Evolutionary conservation across 2,329 filamentous ascomycete species (phyloP), one percentile per base, ranked within the genome.

Genomic region (Pseudocercospora fuligena): DNA sequence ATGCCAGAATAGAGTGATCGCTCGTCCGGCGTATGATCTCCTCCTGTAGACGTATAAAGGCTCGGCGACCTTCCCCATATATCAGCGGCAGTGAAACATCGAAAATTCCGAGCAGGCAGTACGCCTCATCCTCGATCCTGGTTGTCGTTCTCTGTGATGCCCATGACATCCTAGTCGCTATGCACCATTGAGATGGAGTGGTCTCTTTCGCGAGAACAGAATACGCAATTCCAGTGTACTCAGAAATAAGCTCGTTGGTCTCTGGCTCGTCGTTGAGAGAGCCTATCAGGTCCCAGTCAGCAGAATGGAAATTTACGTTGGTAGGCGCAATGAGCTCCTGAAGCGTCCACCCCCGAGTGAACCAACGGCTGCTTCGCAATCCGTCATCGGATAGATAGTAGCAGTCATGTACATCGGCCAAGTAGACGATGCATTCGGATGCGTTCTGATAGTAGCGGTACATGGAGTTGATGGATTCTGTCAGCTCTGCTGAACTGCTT

Each of bases 401-500:
- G 27, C 27, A 53, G 11, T 8, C 40, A 1, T 66, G 53, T n/a
- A 71, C 69, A 53, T 69, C 68, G 40, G 59, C n/a, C 23, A 72
- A 40, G 33, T 72, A 73, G 3, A 58, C 69, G 27, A 65, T 60
- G 58, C 71, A 73, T 3, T 68, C 23, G 3, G 60, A 63, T 19
- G 70, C 68, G 8, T 65, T 40, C 46, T 40, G 46, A 21, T 73
- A 73, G 68, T 65, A 73, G 14, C 19, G 19, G 54, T 66, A 72
- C 71, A 71, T 73, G 7, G 57, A 63, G 51, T 72, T 72, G 61
- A 71, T 66, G 0, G 70, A 64, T 61, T 71, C 54, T 1, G 64
- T 62, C 14, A 72, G 57, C 53, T 73, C 71, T 3, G 58, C 58
- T 11, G 23, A 46, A 21, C 58, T 68, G 16, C 54, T 25, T 29